Percentiles rank a stretch among this genome's conserved stretches.
Conservation (phyloP, 2,329 filamentous ascomycete species). For the Apiospora phragmitis region DNA sequence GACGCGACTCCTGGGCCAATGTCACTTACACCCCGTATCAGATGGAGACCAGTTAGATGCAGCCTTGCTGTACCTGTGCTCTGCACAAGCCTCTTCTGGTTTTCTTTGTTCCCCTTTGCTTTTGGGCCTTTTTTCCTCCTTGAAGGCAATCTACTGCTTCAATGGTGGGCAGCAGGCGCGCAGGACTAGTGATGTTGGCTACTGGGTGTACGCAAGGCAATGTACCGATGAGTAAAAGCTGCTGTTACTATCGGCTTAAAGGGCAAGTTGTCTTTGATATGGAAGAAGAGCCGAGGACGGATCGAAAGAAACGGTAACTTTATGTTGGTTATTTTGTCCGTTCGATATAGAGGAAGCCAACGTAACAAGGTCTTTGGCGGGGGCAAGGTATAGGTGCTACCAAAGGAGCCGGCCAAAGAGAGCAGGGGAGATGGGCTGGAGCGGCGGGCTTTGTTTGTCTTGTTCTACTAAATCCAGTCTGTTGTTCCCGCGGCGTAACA, state of each 20-base stretch:
- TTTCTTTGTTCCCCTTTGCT: neutral
- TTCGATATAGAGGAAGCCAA: neutral
- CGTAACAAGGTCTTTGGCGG: neutral
- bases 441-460: conserved; percentile 8
- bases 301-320: neutral
- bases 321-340: conserved; percentile 7
- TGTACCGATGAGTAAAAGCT: conserved; percentile 4
- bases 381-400: neutral
- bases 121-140: neutral
- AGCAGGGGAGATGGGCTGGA: neutral
- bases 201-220: neutral
- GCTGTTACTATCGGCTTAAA: conserved; percentile 1
- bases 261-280: neutral
- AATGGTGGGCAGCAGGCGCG: neutral
- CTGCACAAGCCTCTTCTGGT: conserved; percentile 1
- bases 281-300: neutral
- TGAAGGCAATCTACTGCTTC: neutral
- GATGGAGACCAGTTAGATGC: conserved; percentile 6
- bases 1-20: neutral
- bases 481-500: neutral
- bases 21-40: neutral
- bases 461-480: conserved; percentile 10
- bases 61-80: conserved; percentile 7
- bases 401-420: neutral
- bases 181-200: neutral